phyloP scores from a whole-genome alignment of 2,329 filamentous ascomycete species.

The Alternaria alternata region DNA sequence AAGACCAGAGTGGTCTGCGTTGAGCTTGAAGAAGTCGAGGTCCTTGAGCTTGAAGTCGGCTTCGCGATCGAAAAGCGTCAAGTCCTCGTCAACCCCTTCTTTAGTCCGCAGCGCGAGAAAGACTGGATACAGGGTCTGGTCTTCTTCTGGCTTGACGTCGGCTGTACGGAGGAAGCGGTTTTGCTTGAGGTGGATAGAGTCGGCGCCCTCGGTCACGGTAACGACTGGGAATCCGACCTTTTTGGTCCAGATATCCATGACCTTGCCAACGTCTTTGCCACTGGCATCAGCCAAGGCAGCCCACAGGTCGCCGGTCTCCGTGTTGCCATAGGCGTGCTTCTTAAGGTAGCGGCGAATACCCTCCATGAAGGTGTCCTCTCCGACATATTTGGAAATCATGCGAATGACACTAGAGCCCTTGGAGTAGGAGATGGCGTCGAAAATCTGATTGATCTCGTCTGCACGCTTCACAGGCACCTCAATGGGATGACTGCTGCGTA shows the following conservation, averaged over 20 bases:
- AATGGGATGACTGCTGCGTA: constrained; percentile 94
- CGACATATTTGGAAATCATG: constrained; percentile 96
- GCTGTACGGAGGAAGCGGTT: constrained; percentile 93
- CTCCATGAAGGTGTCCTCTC: constrained; percentile 91
- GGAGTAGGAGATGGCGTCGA: constrained; percentile 96
- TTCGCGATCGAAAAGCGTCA: constrained; percentile 78
- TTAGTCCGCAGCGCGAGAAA: constrained; percentile 87
- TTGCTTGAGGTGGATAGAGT: constrained; percentile 86
- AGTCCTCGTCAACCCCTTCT: constrained; percentile 78
- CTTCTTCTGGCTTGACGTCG: constrained; percentile 92
- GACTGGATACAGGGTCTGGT: constrained; percentile 85
- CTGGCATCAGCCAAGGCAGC: constrained; percentile 85
- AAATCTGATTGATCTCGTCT: constrained; percentile 97
- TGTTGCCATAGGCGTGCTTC: constrained; percentile 97
- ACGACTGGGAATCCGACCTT: constrained; percentile 93
- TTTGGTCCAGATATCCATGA: constrained; percentile 98
- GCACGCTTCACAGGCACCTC: constrained; percentile 95
- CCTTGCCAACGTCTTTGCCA: constrained; percentile 86
- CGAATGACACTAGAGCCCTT: constrained; percentile 95
- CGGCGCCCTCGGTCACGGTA: constrained; percentile 78
- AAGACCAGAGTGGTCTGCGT: constrained; percentile 91
- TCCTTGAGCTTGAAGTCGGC: constrained; percentile 78
- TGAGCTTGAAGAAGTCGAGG: constrained; percentile 93
- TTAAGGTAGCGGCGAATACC: constrained; percentile 90
- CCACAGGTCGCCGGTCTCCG: constrained; percentile 90